phyloP scores from a whole-genome alignment of 805 yeast species.

The Candida verbasci region DNA sequence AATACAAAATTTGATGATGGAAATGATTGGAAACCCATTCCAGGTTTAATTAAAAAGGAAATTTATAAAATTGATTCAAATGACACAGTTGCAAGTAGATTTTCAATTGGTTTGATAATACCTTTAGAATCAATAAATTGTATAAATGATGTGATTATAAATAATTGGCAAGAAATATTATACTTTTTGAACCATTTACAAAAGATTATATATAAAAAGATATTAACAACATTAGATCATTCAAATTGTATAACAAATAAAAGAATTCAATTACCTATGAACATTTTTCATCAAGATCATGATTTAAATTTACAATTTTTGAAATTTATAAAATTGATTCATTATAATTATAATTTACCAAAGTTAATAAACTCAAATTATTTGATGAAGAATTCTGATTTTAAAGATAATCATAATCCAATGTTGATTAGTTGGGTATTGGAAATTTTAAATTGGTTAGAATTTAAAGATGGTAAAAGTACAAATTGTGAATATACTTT shows the following conservation, averaged over 20 bases:
- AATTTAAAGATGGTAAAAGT: slow-evolving; percentile 45
- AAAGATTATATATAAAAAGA: slow-evolving; percentile 32
- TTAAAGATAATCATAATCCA: slow-evolving; percentile 18
- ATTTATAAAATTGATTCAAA: slow-evolving; percentile 1
- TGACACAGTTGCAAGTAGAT: slow-evolving; percentile 28
- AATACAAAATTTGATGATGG: not conserved
- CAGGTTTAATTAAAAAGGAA: slow-evolving; percentile 30
- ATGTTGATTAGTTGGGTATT: slow-evolving; percentile 48
- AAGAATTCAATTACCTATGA: slow-evolving; percentile 33
- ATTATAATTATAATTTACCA: slow-evolving; percentile 42
- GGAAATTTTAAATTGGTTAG: slow-evolving; percentile 51
- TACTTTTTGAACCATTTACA: slow-evolving; percentile 38
- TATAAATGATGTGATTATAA: slow-evolving; percentile 39
- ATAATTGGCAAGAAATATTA: slow-evolving; percentile 47
- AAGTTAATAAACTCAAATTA: slow-evolving; percentile 39
- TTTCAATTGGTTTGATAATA: slow-evolving; percentile 45
- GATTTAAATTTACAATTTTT: slow-evolving; percentile 39
- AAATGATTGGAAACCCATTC: slow-evolving; percentile 38
- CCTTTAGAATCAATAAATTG: slow-evolving; percentile 35
- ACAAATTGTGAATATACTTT: slow-evolving; percentile 20
- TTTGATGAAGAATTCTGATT: slow-evolving; percentile 24
- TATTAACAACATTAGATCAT: slow-evolving; percentile 15
- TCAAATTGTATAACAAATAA: slow-evolving; percentile 26
- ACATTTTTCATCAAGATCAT: slow-evolving; percentile 37
- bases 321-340: slow-evolving; percentile 33